These are phyloP conservation scores for Aspergillus egyptiacus DNA, from an alignment of 495 filamentous ascomycete species.

Conservation along the genomic window DNA sequence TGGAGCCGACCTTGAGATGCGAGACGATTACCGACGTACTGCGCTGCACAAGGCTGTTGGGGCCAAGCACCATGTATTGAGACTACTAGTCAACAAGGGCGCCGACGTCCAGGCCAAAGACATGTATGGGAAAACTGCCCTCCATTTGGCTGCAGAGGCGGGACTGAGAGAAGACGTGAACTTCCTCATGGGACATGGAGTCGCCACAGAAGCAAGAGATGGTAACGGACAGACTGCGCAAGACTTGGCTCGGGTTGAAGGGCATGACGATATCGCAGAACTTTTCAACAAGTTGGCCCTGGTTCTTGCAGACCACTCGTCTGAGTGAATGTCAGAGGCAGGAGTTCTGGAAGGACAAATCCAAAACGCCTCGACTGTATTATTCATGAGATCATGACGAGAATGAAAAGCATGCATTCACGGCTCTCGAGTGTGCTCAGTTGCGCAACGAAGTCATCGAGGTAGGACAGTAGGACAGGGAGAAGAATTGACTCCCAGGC, in stretches of 20 bases:
- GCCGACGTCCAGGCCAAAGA: conserved; percentile 23
- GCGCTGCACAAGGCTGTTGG: conserved; percentile 23
- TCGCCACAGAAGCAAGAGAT: conserved; percentile 16
- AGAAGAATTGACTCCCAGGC: too few species aligned
- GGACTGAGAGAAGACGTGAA: conserved; percentile 22
- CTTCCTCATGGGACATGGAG: conserved; percentile 24
- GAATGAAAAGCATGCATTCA: conserved; percentile 4
- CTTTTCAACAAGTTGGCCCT: conserved; percentile 17
- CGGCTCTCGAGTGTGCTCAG: too few species aligned
- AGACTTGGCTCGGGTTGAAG: conserved; percentile 12
- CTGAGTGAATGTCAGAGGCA: neutral
- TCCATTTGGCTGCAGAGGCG: conserved; percentile 27
- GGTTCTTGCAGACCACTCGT: conserved; percentile 10
- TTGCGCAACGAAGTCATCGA: too few species aligned
- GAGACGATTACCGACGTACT: conserved; percentile 17
- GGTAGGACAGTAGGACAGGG: too few species aligned
- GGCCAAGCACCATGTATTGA: conserved; percentile 25
- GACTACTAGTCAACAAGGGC: conserved; percentile 19
- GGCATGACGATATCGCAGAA: conserved; percentile 11
- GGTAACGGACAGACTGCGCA: conserved; percentile 24
- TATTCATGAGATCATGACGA: neutral
- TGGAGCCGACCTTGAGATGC: conserved; percentile 30
- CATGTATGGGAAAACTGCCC: conserved; percentile 28
- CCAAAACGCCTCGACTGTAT: neutral
- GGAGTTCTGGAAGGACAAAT: neutral